Evolutionary conservation across 495 filamentous ascomycete genomes (phyloP).

Genomic region (Chlorociboria aeruginascens): DNA sequence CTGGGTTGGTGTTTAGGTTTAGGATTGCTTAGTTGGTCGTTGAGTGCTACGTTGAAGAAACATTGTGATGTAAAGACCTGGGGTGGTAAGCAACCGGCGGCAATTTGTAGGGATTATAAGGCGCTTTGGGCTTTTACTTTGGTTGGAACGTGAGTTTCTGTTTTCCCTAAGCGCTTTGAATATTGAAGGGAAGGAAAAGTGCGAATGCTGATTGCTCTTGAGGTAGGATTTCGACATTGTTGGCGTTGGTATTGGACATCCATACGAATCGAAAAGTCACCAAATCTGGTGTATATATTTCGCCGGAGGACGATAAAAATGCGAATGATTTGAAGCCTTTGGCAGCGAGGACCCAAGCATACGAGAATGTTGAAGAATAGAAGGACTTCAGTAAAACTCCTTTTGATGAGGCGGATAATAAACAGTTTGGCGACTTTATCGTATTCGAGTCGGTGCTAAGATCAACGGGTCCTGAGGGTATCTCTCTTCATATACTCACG

Average conservation of each 20-base stretch:
- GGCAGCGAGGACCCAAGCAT: conserved; percentile 2
- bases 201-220: not conserved
- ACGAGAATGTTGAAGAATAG: conserved; percentile 8
- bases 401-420: conserved; percentile 5
- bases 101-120: conserved; percentile 55
- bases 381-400: not conserved
- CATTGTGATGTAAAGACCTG: conserved; percentile 42
- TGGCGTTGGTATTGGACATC: conserved; percentile 39
- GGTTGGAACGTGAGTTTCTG: conserved; percentile 26
- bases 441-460: not conserved
- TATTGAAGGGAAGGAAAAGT: not conserved
- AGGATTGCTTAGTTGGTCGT: conserved; percentile 43
- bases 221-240: conserved; percentile 27
- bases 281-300: conserved; percentile 35
- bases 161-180: not conserved
- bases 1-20: conserved; percentile 47
- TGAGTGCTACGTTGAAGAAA: conserved; percentile 33
- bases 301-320: conserved; percentile 19
- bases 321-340: conserved; percentile 12
- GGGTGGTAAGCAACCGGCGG: conserved; percentile 43
- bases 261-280: conserved; percentile 31
- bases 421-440: not conserved
- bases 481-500: too few species aligned
- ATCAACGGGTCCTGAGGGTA: too few species aligned
- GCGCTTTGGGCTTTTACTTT: conserved; percentile 51